phyloP scores from a whole-genome alignment of 768 basidiomycete species.

The Trametes cingulata region DNA sequence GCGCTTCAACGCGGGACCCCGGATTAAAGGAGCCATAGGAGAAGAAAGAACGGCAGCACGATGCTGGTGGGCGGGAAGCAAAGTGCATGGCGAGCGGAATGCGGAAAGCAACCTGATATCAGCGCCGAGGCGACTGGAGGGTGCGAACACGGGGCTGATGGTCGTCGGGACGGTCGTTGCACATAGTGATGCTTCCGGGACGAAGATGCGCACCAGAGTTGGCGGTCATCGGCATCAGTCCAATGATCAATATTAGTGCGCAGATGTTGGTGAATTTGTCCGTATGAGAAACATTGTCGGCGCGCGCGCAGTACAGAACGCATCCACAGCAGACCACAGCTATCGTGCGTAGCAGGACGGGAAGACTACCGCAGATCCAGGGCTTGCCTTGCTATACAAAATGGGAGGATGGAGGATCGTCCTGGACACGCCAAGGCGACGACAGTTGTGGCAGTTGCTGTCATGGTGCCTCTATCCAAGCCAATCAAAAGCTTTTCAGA shows the following conservation, averaged over 20 bases:
- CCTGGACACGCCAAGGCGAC: background rate
- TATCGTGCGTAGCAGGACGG: too few relatives aligned
- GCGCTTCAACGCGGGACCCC: conserved; percentile 21
- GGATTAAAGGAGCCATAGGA: conserved; percentile 18
- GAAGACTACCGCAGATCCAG: too few relatives aligned
- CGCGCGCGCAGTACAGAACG: too few relatives aligned
- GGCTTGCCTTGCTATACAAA: too few relatives aligned
- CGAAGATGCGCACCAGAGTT: conserved; percentile 4
- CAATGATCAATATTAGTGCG: background rate
- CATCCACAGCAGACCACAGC: background rate
- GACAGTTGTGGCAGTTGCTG: background rate
- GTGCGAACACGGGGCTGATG: conserved; percentile 14
- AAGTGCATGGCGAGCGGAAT: conserved; percentile 7
- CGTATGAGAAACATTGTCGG: background rate
- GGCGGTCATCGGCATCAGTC: background rate
- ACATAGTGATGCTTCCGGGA: conserved; percentile 7
- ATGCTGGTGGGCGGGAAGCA: conserved; percentile 15
- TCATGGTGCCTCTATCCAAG: background rate
- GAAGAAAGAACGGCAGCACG: conserved; percentile 6
- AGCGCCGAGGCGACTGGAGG: background rate
- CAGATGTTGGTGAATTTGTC: background rate
- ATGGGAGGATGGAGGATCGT: background rate
- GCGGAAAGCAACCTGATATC: conserved; percentile 3
- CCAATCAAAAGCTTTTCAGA: background rate
- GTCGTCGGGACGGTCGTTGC: conserved; percentile 21